These are phyloP conservation scores for Protostelium mycophagum DNA, from an alignment of 78 protist genomes.

Conservation along the genomic window DNA sequence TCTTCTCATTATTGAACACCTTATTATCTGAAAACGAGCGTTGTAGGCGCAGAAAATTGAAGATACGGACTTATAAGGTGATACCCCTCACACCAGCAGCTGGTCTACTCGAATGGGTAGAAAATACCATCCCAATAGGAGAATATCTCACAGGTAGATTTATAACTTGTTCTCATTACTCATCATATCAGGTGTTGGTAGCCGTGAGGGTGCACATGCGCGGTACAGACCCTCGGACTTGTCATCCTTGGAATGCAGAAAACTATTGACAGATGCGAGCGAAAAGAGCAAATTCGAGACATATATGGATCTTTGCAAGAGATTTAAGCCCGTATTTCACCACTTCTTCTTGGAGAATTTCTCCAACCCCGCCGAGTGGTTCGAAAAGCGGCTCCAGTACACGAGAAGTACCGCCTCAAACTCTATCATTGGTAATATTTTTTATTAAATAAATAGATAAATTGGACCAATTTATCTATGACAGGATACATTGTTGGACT, in stretches of 20 bases:
- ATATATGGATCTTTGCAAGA: slow-evolving; percentile 1
- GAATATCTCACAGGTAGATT: slow-evolving; percentile 18
- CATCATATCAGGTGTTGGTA: not conserved
- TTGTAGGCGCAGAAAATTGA: slow-evolving; percentile 8
- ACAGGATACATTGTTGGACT: slow-evolving; percentile 74
- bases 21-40: slow-evolving; percentile 10
- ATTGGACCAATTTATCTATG: not conserved
- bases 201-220: not conserved
- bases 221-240: slow-evolving; percentile 27
- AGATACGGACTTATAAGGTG: slow-evolving; percentile 70
- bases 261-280: not conserved
- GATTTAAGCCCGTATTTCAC: slow-evolving; percentile 71
- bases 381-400: slow-evolving; percentile 33
- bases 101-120: slow-evolving; percentile 81
- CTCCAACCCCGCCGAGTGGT: slow-evolving; percentile 53
- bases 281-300: not conserved
- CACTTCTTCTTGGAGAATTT: slow-evolving; percentile 74
- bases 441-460: not conserved
- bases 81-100: slow-evolving; percentile 71
- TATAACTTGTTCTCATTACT: no score
- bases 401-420: slow-evolving; percentile 61
- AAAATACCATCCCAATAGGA: slow-evolving; percentile 40
- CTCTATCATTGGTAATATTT: slow-evolving; percentile 34
- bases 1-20: slow-evolving; percentile 66
- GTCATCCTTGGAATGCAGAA: slow-evolving; percentile 8